Base-by-base conservation (phyloP, 2,329 filamentous ascomycete species). In the Scolecobasidium constrictum region DNA sequence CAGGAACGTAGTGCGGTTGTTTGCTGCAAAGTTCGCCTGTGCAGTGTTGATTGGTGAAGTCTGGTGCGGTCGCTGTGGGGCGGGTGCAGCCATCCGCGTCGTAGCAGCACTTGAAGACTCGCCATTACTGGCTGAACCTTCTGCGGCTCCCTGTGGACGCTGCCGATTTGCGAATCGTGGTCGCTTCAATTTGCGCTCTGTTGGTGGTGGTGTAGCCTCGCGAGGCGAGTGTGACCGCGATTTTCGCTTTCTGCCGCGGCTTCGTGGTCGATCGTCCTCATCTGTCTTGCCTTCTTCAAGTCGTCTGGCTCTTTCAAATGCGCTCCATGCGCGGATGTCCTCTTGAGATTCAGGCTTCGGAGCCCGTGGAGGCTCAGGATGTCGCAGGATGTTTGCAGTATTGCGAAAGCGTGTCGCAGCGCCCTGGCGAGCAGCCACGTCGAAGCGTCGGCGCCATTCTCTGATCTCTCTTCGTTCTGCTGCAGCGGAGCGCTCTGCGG, bases 311-410 rank as follows among this genome's bases (percentile, higher is more conserved):
- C 81, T 84, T 52, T 95, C 88, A 48, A 96, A 81, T 16, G 84
- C 86, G 48, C 87, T 86, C 92, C 90, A 95, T 3, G 90, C 86
- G 45, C 79, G 73, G 42, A 82, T 72, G 60, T 94, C 87, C 52
- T 94, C 87, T 34, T 80, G 67, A 5, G 82, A 83, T 60, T 93
- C 84, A 28, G 77, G 76, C 34, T 78, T 73, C 23, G 74, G 73
- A 13, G 63, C 65, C 52, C 54, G 66, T 54, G 56, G 64, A 54
- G 51, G 52, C 51, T 58, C 53, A 46, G 53, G 52, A 42, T 66
- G 60, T 41, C 72, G 66, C 36, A 80, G 59, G 42, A 72, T 72
- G 46, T 80, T 72, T 44, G 80, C 78, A 35, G 85, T 74, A 53
- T 78, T 74, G 48, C 76, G 75, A 53, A 93, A 92, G 12, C 80